A percentile compares a stretch with the other conserved stretches of the same genome.
Conservation (phyloP, 192 early-diverging fungal species). For the Backusella westeae region DNA sequence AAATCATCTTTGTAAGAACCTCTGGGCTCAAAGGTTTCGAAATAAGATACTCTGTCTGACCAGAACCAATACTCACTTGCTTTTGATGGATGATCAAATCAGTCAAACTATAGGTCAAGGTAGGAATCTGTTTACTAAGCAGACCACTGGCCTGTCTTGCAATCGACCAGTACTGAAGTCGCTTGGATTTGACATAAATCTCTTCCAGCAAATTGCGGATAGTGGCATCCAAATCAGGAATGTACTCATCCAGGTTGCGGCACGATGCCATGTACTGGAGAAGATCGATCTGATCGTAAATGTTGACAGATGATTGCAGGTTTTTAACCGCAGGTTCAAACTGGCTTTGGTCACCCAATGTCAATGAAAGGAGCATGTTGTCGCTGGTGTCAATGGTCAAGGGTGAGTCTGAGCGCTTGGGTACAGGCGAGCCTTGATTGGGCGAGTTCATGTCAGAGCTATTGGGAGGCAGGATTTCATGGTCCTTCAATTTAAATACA, state of each 20-base stretch:
- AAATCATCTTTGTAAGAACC: constrained; percentile 63
- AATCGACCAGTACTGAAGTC: constrained; percentile 73
- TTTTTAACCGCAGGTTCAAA: constrained; percentile 57
- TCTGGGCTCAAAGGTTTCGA: constrained; percentile 68
- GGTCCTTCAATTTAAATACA: constrained; percentile 49
- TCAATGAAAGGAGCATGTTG: constrained; percentile 53
- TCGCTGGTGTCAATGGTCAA: background rate
- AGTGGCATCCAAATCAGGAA: constrained; percentile 52
- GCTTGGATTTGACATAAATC: constrained; percentile 77
- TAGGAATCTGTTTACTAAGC: constrained; percentile 71
- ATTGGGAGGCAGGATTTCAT: constrained; percentile 34
- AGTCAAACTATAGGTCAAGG: constrained; percentile 74
- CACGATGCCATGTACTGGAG: constrained; percentile 78
- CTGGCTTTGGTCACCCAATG: constrained; percentile 62
- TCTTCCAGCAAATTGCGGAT: constrained; percentile 71
- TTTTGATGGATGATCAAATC: constrained; percentile 78
- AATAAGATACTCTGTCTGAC: constrained; percentile 64
- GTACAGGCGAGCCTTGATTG: constrained; percentile 22
- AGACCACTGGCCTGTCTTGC: constrained; percentile 81
- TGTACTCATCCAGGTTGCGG: constrained; percentile 53
- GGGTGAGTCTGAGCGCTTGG: background rate
- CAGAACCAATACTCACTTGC: constrained; percentile 76
- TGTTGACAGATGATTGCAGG: constrained; percentile 60
- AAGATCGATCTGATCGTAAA: constrained; percentile 81
- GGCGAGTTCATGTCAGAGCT: background rate